These are phyloP conservation scores for Phlebopus sp. DNA, from an alignment of 1,284 basidiomycete species.

Conservation along the genomic window DNA sequence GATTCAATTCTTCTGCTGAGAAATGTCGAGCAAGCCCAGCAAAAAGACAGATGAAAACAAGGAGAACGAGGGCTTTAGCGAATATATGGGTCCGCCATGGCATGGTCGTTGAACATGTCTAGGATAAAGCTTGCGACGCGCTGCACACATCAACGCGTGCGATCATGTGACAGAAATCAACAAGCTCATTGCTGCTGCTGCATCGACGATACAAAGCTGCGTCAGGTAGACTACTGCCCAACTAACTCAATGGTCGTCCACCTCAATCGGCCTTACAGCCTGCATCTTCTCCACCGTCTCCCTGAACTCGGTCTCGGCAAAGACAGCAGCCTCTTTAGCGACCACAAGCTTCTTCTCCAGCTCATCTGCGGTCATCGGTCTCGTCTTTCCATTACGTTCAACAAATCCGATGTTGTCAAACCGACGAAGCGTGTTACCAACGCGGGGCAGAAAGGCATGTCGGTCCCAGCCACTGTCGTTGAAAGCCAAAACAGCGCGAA, in stretches of 20 bases:
- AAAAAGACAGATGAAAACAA: conserved; percentile 22
- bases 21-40: conserved; percentile 12
- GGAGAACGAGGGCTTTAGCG: conserved; percentile 16
- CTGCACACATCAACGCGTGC: background rate
- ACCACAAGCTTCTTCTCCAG: conserved; percentile 67
- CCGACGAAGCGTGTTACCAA: conserved; percentile 60
- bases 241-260: conserved; percentile 32
- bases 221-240: background rate
- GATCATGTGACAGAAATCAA: background rate
- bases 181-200: no score
- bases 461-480: conserved; percentile 84
- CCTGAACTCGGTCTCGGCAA: conserved; percentile 69
- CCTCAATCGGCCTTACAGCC: conserved; percentile 45
- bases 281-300: conserved; percentile 71
- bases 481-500: conserved; percentile 74
- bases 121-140: background rate
- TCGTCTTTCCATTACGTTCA: conserved; percentile 42
- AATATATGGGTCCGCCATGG: conserved; percentile 19
- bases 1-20: background rate
- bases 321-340: conserved; percentile 65
- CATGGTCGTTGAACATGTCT: conserved; percentile 10
- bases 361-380: conserved; percentile 66
- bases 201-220: background rate
- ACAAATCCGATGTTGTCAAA: conserved; percentile 66
- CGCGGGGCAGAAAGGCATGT: conserved; percentile 57